phyloP scores from a whole-genome alignment of 2,329 filamentous ascomycete species.

The Colletotrichum kahawae region DNA sequence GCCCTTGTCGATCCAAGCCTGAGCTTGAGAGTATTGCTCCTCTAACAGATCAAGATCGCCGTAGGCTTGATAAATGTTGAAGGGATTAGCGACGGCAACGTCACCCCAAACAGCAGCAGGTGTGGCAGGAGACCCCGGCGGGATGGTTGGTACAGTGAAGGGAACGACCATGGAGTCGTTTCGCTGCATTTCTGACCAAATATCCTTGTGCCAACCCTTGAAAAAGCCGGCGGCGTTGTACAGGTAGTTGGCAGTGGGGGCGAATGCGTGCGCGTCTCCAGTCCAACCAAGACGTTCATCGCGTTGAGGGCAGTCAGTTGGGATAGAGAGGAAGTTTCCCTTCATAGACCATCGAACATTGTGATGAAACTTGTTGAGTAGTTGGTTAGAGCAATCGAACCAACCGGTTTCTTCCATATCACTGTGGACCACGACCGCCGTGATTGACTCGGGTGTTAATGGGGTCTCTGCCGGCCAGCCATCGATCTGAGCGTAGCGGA shows the following conservation, averaged over 20 bases:
- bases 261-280: constrained; percentile 55
- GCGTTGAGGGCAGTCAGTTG: constrained; percentile 63
- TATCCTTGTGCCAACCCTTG: constrained; percentile 53
- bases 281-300: constrained; percentile 62
- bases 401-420: constrained; percentile 55
- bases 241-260: constrained; percentile 55
- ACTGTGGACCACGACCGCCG: constrained; percentile 48
- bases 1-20: constrained; percentile 42
- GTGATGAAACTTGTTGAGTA: constrained; percentile 58
- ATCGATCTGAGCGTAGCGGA: constrained; percentile 55
- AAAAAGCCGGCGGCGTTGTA: constrained; percentile 59
- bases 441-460: constrained; percentile 24
- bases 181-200: constrained; percentile 37
- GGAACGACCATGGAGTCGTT: constrained; percentile 28
- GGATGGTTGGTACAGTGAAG: constrained; percentile 32
- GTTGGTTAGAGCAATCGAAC: constrained; percentile 56
- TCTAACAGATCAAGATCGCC: constrained; percentile 40
- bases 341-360: constrained; percentile 63
- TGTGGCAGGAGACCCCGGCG: constrained; percentile 23
- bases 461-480: constrained; percentile 40
- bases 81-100: constrained; percentile 44
- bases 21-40: constrained; percentile 44
- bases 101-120: constrained; percentile 49
- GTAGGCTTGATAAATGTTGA: constrained; percentile 42
- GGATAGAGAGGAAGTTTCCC: constrained; percentile 62